Base-by-base conservation (phyloP, 1,139 yeast genomes). In the Keqinozyma sinolaborantium region DNA sequence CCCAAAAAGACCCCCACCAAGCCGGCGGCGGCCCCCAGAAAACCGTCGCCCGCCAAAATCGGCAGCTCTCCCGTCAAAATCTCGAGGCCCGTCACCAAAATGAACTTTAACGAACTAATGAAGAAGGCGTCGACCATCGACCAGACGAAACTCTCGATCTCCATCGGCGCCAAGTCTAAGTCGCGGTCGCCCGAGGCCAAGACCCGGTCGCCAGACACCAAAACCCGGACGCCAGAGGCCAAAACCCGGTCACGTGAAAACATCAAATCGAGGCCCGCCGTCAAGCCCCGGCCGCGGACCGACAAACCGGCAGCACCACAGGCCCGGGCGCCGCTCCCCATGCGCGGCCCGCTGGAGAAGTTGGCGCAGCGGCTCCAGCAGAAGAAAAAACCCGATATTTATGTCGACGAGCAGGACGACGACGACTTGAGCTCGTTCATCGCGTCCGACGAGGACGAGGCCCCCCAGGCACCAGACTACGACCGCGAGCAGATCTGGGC, bases 401-500 rank as follows among this genome's bases (percentile, higher is more conserved):
- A 41, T 10, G 43, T 47, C 5, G 39, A 42, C 10, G 47, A 47
- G 4, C 50, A 48, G 8, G 53, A 49, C 2, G 65, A 58, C 10
- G 54, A 50, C 12, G 72, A 64, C 14, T 60, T 70, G 40, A 79
- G 68, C 40, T 73, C 63, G 6, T 66, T 76, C 43, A 70, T 80
- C 18, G 83, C 68, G 7, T 76, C 77, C 10, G 83, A 77, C 38
- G 83, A 77, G 30, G 81, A 72, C 18, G 77, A 64, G 16, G 62
- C 54, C 12, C 41, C 34, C n/a, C 40, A 39, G 25, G 33, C 39
- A 23, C 44, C 39, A 10, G 86, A 78, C 7, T 85, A 82, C 45
- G 83, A 85, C 45, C 62, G 92, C 32, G 90, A 83, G 40, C 96
- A 88, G 53, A 88, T 90, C 30, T 87, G 96, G 95, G 78, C 80